Conservation (phyloP, 2,329 filamentous ascomycete genomes). For the Penicillium sp. region DNA sequence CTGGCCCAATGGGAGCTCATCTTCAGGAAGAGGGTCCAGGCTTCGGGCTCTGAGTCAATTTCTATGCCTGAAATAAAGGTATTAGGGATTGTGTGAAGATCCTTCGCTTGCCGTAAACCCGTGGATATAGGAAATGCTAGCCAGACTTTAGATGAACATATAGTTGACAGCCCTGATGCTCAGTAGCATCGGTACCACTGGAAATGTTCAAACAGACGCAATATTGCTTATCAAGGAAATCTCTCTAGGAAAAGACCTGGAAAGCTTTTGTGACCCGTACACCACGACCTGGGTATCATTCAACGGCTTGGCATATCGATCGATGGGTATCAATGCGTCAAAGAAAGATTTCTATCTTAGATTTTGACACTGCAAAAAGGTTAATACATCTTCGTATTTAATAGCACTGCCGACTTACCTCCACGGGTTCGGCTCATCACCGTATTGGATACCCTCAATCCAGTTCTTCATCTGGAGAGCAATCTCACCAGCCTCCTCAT, state of each 20-base stretch:
- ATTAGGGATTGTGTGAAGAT: background rate
- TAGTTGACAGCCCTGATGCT: background rate
- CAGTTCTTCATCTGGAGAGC: constrained; percentile 87
- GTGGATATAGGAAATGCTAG: background rate
- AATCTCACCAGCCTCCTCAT: constrained; percentile 83
- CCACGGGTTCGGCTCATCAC: constrained; percentile 88
- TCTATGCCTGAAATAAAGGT: too few species aligned
- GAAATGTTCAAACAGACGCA: background rate
- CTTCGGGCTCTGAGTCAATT: too few species aligned
- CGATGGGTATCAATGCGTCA: background rate
- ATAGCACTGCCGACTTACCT: constrained; percentile 54
- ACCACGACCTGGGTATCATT: background rate
- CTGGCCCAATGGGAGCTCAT: too few species aligned
- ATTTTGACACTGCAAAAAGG: constrained; percentile 15
- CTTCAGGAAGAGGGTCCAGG: too few species aligned
- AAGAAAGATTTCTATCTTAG: constrained; percentile 10
- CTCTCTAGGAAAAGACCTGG: background rate
- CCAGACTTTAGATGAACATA: constrained; percentile 3
- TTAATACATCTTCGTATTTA: background rate
- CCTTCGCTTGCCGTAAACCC: background rate
- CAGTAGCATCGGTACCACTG: background rate
- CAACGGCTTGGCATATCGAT: too few species aligned
- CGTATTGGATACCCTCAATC: constrained; percentile 95
- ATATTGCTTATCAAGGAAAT: background rate
- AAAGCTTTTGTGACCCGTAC: background rate